Evolutionary conservation across 257 asterid genomes (phyloP), one percentile per base, ranked within the genome.

Genomic region (Agastache rugosa): DNA sequence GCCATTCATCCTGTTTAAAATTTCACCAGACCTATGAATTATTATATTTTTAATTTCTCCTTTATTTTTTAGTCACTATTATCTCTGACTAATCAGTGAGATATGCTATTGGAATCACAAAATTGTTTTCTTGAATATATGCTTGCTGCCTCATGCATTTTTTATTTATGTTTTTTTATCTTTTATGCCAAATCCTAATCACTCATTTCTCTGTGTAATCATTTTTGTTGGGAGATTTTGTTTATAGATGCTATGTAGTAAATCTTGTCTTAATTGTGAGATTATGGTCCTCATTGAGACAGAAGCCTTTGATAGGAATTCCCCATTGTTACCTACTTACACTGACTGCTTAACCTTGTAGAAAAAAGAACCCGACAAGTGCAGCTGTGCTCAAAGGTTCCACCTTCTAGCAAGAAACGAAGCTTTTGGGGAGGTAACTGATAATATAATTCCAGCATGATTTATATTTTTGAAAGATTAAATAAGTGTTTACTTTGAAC

Each of bases 361-460:
- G 99, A 75, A 70, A 91, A 85, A 72, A 88, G 83, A 85, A 88
- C 85, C 77, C 91, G 99, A 83, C 96, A 90, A 87, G 84, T 95
- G 79, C 87, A 51, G 81, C 51, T 89, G 55, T 89, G 97, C 87
- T 64, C 89, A n/a, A 92, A 91, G 80, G 85, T 87, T 83, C 99
- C 99, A 20, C 96, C 99, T 78, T 84, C 96, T 61, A 81, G 96
- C 84, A 68, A 37, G 63, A 92, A 86, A 85, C 87, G 97, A 85
- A 87, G 83, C 82, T 88, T 54, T 71, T 84, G 44, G 77, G 97
- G 96, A 82, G 96, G 98, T 92, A 48, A 70, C 51, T 31, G 70
- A 48, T 70, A 11, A 31, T 64, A 17, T 27, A 54, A 50, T 55
- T 65, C 45, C 27, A 8, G 9, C 51, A 54, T 63, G 39, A 20